A percentile compares a stretch with the other conserved stretches of the same genome.
Conservation (phyloP, 2,329 filamentous ascomycete species). For the Fusarium poae region DNA sequence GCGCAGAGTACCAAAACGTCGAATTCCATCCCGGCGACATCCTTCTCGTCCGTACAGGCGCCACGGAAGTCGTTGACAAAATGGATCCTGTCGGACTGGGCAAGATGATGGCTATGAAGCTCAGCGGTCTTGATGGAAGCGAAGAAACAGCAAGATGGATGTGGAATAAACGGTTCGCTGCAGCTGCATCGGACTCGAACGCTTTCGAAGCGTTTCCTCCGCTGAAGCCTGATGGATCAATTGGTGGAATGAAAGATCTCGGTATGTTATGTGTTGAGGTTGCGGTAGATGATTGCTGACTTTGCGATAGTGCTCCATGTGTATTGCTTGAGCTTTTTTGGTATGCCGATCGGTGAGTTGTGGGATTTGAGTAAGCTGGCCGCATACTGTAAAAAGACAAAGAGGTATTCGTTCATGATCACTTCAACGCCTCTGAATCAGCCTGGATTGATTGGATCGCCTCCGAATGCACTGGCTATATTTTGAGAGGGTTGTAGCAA, state of each 20-base stretch:
- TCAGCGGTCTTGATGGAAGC: constrained; percentile 60
- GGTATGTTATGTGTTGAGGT: constrained; percentile 46
- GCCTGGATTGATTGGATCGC: constrained; percentile 34
- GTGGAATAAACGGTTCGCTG: constrained; percentile 76
- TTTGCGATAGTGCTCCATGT: constrained; percentile 59
- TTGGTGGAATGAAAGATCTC: constrained; percentile 52
- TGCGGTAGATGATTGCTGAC: neutral
- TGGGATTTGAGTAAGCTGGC: constrained; percentile 68
- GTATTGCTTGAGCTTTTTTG: constrained; percentile 64
- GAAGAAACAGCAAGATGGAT: constrained; percentile 73
- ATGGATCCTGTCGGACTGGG: constrained; percentile 55
- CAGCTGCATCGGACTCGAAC: constrained; percentile 72
- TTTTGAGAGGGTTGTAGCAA: constrained; percentile 24
- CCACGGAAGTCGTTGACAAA: constrained; percentile 68
- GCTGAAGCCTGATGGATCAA: constrained; percentile 57
- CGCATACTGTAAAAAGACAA: constrained; percentile 64
- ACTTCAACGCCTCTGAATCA: constrained; percentile 67
- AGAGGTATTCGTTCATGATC: constrained; percentile 72
- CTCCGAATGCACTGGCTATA: constrained; percentile 45
- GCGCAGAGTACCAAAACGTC: constrained; percentile 70
- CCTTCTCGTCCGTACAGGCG: constrained; percentile 74
- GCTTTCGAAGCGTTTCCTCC: constrained; percentile 75
- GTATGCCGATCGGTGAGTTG: constrained; percentile 68
- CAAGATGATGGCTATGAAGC: constrained; percentile 49
- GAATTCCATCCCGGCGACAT: constrained; percentile 76